Evolutionary conservation across 2,329 filamentous ascomycete species (phyloP).

Genomic region (Conoideocrella luteorostrata): DNA sequence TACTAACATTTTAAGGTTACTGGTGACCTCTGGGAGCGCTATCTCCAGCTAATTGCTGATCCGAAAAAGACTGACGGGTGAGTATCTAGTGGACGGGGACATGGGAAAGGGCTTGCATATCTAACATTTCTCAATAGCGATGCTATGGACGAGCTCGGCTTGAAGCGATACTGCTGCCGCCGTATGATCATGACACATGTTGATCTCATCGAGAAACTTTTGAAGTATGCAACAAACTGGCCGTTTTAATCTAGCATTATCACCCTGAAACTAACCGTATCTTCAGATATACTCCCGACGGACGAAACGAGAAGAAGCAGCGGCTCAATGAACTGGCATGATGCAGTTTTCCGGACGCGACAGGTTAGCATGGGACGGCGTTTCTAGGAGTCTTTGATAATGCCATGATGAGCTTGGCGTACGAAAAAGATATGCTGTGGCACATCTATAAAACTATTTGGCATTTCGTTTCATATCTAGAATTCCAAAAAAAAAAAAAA

Average conservation of each 20-base stretch:
- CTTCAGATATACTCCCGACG: slow-evolving; percentile 53
- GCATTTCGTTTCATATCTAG: too few species aligned
- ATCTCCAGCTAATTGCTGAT: slow-evolving; percentile 80
- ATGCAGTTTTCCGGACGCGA: slow-evolving; percentile 7
- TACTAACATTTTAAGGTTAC: slow-evolving; percentile 62
- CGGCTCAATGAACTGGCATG: slow-evolving; percentile 29
- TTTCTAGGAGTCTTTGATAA: slow-evolving; percentile 19
- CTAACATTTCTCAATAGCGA: slow-evolving; percentile 51
- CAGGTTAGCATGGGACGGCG: slow-evolving; percentile 25
- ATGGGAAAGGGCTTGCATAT: background rate
- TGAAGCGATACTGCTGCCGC: slow-evolving; percentile 95
- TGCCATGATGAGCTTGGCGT: slow-evolving; percentile 19
- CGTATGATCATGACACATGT: slow-evolving; percentile 99
- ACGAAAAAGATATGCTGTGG: slow-evolving; percentile 14
- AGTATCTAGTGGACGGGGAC: background rate
- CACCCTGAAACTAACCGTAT: background rate
- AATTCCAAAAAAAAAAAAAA: too few species aligned
- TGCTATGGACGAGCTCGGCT: slow-evolving; percentile 89
- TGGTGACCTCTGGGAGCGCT: slow-evolving; percentile 95
- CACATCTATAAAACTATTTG: background rate
- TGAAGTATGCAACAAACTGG: slow-evolving; percentile 58
- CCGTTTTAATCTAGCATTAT: background rate
- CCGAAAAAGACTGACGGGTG: slow-evolving; percentile 65
- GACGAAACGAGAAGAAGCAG: slow-evolving; percentile 56
- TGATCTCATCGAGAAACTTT: slow-evolving; percentile 95